A percentile compares a stretch with the other conserved stretches of the same genome.
Evolutionary conservation across 805 yeast species (phyloP).

Genomic region (Candida mattraensis): DNA sequence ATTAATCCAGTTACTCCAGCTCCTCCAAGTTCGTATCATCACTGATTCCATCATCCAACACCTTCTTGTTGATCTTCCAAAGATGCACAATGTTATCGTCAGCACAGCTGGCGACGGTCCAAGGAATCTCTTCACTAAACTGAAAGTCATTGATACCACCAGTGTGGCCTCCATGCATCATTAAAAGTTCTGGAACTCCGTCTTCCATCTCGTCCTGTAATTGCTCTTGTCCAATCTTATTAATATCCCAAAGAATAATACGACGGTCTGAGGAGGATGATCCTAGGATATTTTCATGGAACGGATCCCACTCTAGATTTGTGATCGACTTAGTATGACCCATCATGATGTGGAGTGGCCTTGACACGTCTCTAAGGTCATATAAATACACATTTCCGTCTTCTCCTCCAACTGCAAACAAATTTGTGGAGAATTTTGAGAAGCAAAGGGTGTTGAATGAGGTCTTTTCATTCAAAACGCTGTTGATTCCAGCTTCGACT

Average conservation of each 20-base stretch:
- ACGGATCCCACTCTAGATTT: conserved; percentile 74
- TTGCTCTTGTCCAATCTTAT: conserved; percentile 81
- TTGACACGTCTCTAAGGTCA: conserved; percentile 48
- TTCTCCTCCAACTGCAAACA: conserved; percentile 69
- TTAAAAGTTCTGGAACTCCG: conserved; percentile 82
- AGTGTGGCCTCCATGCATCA: conserved; percentile 94
- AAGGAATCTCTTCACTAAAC: conserved; percentile 70
- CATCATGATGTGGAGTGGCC: conserved; percentile 66
- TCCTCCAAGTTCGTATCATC: conserved; percentile 16
- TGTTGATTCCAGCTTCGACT: conserved; percentile 23
- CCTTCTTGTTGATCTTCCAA: conserved; percentile 47
- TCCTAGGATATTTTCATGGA: conserved; percentile 72
- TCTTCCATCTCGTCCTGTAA: conserved; percentile 86
- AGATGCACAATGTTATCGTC: conserved; percentile 61
- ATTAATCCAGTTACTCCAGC: conserved; percentile 21
- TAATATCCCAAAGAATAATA: conserved; percentile 77
- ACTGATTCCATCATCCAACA: conserved; percentile 27
- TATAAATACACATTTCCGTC: conserved; percentile 66
- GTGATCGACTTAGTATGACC: conserved; percentile 79
- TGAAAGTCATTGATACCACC: conserved; percentile 72
- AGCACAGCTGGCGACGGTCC: conserved; percentile 69
- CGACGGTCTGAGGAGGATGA: conserved; percentile 78
- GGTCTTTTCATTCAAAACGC: conserved; percentile 29
- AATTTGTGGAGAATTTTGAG: conserved; percentile 57
- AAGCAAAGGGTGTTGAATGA: conserved; percentile 66